Base-by-base conservation (phyloP, 441 rosid species). In the Pelargonium myrrhifolium region DNA sequence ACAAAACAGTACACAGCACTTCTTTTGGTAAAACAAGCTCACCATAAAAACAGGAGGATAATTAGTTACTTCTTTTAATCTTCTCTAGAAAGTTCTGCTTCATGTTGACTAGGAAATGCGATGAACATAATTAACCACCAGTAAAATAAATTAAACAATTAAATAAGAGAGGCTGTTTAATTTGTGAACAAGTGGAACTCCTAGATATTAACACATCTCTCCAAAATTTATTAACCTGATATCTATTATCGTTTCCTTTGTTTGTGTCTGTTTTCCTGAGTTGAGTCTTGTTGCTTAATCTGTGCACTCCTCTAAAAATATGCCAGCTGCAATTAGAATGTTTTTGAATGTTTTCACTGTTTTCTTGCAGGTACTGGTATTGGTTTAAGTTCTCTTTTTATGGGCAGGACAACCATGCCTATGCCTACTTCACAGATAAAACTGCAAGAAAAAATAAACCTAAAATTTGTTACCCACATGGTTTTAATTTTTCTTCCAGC, bases 41-140 rank as follows among this genome's bases (percentile, higher is more conserved):
- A 53, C 59, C 59, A 53, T 53, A 53, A 53, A 53, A 53, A 53
- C 58, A 53, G 59, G 59, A 53, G 31, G 59, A 53, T 53, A 24
- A 20, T 53, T 7, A 53, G 59, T 17, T 21, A 53, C 59, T 53
- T 53, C 17, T 53, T 53, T 53, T 20, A 18, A 53, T 18, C 59
- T 18, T 53, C 22, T 18, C 58, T 53, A 53, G 59, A 53, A 53
- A 53, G 17, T 47, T 14, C 53, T 14, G 53, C 17, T 47, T 47
- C n/a, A 47, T 4, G 15, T 47, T 47, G 53, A 53, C 20, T 21
- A 53, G 59, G 59, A 17, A 53, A 18, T 53, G 24, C 6, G 22
- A 53, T 53, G 18, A 18, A 18, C 22, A 53, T 18, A 53, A 18
- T 14, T 53, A 53, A 53, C 20, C 59, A 20, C 2, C 24, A 8